These are phyloP conservation scores for Letharia lupina DNA, from an alignment of 495 filamentous ascomycete genomes.

Conservation along the genomic window DNA sequence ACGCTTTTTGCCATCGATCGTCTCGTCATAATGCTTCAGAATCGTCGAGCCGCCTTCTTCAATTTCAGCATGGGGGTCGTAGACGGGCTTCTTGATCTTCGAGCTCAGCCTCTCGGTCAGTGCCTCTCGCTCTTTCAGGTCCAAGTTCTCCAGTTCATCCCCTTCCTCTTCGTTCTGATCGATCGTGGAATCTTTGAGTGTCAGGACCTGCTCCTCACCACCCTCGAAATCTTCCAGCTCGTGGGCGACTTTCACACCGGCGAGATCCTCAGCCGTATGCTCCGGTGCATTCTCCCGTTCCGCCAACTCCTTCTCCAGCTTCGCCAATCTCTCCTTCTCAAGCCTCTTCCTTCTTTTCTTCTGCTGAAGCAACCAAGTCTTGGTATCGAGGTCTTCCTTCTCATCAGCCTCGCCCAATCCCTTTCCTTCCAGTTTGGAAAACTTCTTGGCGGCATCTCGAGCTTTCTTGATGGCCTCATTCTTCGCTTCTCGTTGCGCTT, in stretches of 20 bases:
- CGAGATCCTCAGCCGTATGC: conserved; percentile 76
- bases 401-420: conserved; percentile 67
- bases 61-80: conserved; percentile 71
- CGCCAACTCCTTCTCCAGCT: conserved; percentile 65
- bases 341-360: conserved; percentile 92
- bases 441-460: conserved; percentile 69
- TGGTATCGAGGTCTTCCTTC: conserved; percentile 61
- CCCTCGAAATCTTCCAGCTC: conserved; percentile 68
- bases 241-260: conserved; percentile 86
- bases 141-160: conserved; percentile 83
- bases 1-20: conserved; percentile 83
- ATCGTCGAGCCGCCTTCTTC: conserved; percentile 52
- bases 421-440: conserved; percentile 65
- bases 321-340: conserved; percentile 54
- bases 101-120: conserved; percentile 67
- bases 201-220: conserved; percentile 75
- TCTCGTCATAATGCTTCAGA: conserved; percentile 87
- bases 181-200: conserved; percentile 81
- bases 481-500: conserved; percentile 67
- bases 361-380: conserved; percentile 71
- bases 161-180: conserved; percentile 81
- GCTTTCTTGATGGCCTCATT: conserved; percentile 78
- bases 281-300: conserved; percentile 48
- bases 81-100: conserved; percentile 87
- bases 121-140: conserved; percentile 68